Evolutionary conservation across 805 yeast genomes (phyloP), one percentile per base, ranked within the genome.

Genomic region (Saturnispora silvae): DNA sequence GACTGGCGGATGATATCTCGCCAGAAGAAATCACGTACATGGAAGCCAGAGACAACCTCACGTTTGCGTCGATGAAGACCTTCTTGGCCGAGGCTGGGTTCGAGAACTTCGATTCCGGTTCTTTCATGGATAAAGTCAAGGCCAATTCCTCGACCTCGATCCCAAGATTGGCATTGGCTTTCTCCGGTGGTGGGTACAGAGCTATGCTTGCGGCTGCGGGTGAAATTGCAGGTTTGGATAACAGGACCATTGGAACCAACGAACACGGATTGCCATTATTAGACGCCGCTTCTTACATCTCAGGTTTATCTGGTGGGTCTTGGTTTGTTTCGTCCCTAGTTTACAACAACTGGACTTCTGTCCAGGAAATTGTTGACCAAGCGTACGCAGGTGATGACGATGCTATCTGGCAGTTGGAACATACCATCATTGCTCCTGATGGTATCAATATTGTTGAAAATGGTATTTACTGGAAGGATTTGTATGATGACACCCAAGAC

Each of bases 121-220:
- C 48, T 0, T 75, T 63, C 42, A 47, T 68, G 25, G 60, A 60
- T 32, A 41, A 51, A 5, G 52, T 65, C 27, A 15, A 20, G 2
- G 33, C 46, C 3, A 59, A 65, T 47, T 49, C 58, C 27, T 51
- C 73, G 6, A 62, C 70, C 40, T 29, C 40, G 16, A 47, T 49
- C 15, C 60, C 60, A 14, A 63, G 67, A 34, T 61, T 80, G 30
- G 86, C 75, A 3, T 45, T 71, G 20, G 77, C 85, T 5, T 75
- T 77, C 46, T 68, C 83, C 13, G 95, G 95, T 31, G 95, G 96
- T 52, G 95, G 95, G 3, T 85, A 82, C 56, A 69, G 96, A 43
- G 94, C 95, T 24, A 82, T 85, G 84, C 60, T 85, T 31, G 60
- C 68, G 40, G 95, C 94, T 2, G 95, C 94, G 11, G 95, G 95